Base-by-base conservation (phyloP, 805 yeast genomes). In the Saccharomycopsis javanensis region DNA sequence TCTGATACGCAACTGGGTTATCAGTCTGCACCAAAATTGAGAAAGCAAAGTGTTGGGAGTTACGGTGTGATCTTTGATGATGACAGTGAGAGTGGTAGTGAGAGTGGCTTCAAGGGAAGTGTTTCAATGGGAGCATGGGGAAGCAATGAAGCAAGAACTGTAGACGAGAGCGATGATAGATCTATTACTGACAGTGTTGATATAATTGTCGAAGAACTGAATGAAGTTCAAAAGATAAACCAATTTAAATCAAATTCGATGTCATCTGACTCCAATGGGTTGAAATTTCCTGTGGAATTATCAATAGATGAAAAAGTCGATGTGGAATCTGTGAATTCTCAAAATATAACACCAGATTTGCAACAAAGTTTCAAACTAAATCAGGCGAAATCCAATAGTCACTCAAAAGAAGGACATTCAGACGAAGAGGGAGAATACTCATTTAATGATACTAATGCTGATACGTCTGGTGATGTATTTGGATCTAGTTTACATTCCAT, bases 401-500 rank as follows among this genome's bases (percentile, higher is more conserved):
- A 25, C 7, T 37, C 50, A 5, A 2, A 7, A 16, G 34, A 30
- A 3, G 4, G 20, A 28, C 11, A 28, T 11, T 6, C 13, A 28
- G 16, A 50, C 20, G 52, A 50, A 25, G 16, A 50, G 16, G 52
- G 28, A 25, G 52, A 28, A 50, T 30, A 50, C 28, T 50, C 37
- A 1, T 30, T 31, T 11, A 23, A 33, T 7, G 30, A 51, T 15
- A 37, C 20, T 11, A 50, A 46, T 13, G 54, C 30, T 15, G 27
- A 18, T 13, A 50, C 37, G 1, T 25, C 28, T n/a, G 59, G 31
- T 25, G 51, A 34, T 20, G 61, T 59, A 15, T 59, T 59, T 51
- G 61, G 61, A 13, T 59, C 57, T 30, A 59, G 57, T 48, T 59
- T 59, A 31, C 60, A 57, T 30, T 53, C 62, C 5, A 51, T 38